Base-by-base conservation (phyloP, 2,329 filamentous ascomycete species). In the Gliomastix tumulicola region DNA sequence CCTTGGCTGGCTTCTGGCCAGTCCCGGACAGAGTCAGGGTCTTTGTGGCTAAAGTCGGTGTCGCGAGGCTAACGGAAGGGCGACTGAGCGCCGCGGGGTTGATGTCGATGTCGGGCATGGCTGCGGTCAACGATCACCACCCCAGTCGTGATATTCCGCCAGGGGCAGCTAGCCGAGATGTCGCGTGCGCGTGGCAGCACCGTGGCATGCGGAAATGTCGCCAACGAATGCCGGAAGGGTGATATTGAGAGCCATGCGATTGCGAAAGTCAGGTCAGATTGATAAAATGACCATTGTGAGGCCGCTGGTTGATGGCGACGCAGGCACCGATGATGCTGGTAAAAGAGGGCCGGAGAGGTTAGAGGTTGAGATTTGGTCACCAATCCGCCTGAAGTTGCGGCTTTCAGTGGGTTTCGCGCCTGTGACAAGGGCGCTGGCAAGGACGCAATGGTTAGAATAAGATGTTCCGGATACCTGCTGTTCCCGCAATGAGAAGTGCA, bases 61-160 rank as follows among this genome's bases (percentile, higher is more conserved):
- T 80, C 32, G 74, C 67, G 38, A 79, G 66, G 56, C 62, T 70
- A 55, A 71, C 57, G 13, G 75, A 62, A 43, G 76, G 73, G 51
- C 77, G 75, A 67, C 76, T 81, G 50, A 83, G 60, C 45, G 79
- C 77, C 65, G 79, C 76, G 52, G 79, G 79, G 66, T 82, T 78
- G 63, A 82, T 82, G 62, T 82, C 79, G 63, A 83, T 82, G 63
- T 82, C 79, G 50, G 78, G 77, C 78, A 82, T 82, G 46, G 50
- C 54, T 51, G n/a, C n/a, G n/a, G n/a, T n/a, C n/a, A n/a, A n/a
- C n/a, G n/a, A n/a, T n/a, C n/a, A n/a, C n/a, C n/a, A n/a, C n/a
- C n/a, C n/a, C n/a, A n/a, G n/a, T n/a, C n/a, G n/a, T n/a, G n/a
- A n/a, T n/a, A n/a, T n/a, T n/a, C n/a, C n/a, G n/a, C n/a, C n/a